A percentile compares a stretch with the other conserved stretches of the same genome.
phyloP scores from a whole-genome alignment of 495 filamentous ascomycete genomes.

The Aspergillus diversus region DNA sequence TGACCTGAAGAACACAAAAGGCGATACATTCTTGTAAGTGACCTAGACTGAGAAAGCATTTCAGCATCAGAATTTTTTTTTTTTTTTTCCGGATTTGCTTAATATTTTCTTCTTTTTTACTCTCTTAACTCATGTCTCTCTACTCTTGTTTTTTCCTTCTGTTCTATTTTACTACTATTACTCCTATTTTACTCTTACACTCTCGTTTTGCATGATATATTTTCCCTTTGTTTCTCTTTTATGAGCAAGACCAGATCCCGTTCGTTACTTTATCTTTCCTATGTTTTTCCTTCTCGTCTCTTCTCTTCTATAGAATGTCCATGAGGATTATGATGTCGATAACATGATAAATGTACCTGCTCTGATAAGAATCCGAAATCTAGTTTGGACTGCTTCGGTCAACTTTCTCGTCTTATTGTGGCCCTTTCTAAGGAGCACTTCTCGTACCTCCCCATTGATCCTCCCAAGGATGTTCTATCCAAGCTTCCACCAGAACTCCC shows the following conservation, averaged over 20 bases:
- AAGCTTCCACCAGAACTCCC: constrained; percentile 59
- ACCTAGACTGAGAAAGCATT: constrained; percentile 33
- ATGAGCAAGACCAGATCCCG: constrained; percentile 19
- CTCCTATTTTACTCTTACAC: constrained; percentile 8
- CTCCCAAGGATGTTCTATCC: constrained; percentile 54
- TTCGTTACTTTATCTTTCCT: constrained; percentile 17
- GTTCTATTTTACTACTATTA: constrained; percentile 10
- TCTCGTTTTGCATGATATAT: constrained; percentile 18
- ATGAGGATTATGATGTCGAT: constrained; percentile 39
- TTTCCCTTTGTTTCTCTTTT: constrained; percentile 26
- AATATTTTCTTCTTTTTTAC: constrained; percentile 22
- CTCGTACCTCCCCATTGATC: constrained; percentile 58
- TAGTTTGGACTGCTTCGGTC: constrained; percentile 62
- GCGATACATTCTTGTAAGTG: constrained; percentile 68
- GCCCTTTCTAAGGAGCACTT: constrained; percentile 62
- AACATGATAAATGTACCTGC: constrained; percentile 44
- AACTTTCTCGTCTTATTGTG: constrained; percentile 60
- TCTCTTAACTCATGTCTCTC: constrained; percentile 24
- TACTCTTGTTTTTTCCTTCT: constrained; percentile 13
- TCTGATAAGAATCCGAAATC: constrained; percentile 47
- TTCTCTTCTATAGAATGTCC: constrained; percentile 37
- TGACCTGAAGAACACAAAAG: constrained; percentile 61
- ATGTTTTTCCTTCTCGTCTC: constrained; percentile 26
- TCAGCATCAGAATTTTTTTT: constrained; percentile 25
- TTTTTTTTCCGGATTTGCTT: constrained; percentile 27